Base-by-base conservation (phyloP, 2,329 filamentous ascomycete genomes). In the Chaetomium strumarium region DNA sequence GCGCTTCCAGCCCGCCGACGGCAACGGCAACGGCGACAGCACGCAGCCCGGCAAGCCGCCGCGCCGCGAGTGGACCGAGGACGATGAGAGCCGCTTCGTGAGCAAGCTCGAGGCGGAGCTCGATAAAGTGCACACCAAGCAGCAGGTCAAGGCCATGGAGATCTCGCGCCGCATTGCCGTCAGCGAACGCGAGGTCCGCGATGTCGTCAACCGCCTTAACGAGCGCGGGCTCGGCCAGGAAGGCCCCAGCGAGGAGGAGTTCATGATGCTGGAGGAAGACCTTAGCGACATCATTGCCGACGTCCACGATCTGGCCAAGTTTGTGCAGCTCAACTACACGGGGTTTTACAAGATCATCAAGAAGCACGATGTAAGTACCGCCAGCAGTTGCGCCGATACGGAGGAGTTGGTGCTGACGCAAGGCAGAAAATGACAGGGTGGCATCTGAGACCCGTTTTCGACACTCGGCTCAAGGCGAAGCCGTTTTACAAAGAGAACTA, bases 331-430 rank as follows among this genome's bases (percentile, higher is more conserved):
- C 67, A 99, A 99, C 73, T 99, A 99, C 68, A 97, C 92, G 0
- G 93, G 93, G 5, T 99, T 99, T 69, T 95, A 96, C 76, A 99
- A 99, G 78, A 99, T 99, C 59, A 96, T 99, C 72, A 99, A 99
- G 79, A 99, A 99, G 78, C 93, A 99, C 70, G 93, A 96, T 73
- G 88, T 92, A 71, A 62, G 86, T 74, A 24, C 7, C 24, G 24
- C 24, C 24, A 24, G 24, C 24, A 7, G n/a, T n/a, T n/a, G 24
- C 24, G 24, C 7, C 7, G 24, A 24, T 4, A 24, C 24, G 24
- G 24, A 24, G 24, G 24, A 4, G 7, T 24, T 24, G 24, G 24
- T 24, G 24, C 31, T 46, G 40, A 33, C 38, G 14, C n/a, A 13
- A 31, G 4, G 40, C 64, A 93, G 87, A 99, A 99, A 89, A 79